Conservation (phyloP, 2,329 filamentous ascomycete species). For the Colletotrichum echinochloae region DNA sequence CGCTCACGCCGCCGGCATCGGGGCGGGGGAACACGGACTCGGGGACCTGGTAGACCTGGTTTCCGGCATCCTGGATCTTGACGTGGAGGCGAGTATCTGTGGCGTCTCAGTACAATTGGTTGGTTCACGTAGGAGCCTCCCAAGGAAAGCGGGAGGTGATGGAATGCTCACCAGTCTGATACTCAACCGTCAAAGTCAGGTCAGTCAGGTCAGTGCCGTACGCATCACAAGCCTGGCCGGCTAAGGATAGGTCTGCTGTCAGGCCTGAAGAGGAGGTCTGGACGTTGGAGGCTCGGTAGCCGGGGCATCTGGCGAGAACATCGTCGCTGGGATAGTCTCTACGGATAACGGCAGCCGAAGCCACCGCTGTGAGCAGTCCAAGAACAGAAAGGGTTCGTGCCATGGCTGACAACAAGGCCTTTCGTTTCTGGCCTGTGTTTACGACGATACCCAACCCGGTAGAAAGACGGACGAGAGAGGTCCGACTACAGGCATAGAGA, state of each 20-base stretch:
- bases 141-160: not conserved
- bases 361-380: constrained; percentile 22
- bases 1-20: constrained; percentile 47
- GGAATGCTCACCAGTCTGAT: constrained; percentile 46
- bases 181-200: constrained; percentile 48
- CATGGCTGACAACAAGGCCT: constrained; percentile 22
- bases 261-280: constrained; percentile 64
- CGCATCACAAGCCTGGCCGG: constrained; percentile 44
- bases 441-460: not conserved
- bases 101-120: not conserved
- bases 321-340: constrained; percentile 37
- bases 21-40: constrained; percentile 75
- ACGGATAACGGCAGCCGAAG: constrained; percentile 32
- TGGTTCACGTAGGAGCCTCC: not conserved
- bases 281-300: constrained; percentile 71
- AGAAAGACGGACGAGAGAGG: not conserved
- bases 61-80: constrained; percentile 77
- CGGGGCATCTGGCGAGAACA: constrained; percentile 30
- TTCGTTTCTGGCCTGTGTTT: not conserved
- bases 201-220: constrained; percentile 44
- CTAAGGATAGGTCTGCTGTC: constrained; percentile 53
- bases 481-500: not conserved
- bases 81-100: constrained; percentile 77
- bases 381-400: constrained; percentile 27
- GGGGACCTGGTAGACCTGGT: constrained; percentile 80